phyloP scores from a whole-genome alignment of 805 yeast species.

The Kazachstania africana region DNA sequence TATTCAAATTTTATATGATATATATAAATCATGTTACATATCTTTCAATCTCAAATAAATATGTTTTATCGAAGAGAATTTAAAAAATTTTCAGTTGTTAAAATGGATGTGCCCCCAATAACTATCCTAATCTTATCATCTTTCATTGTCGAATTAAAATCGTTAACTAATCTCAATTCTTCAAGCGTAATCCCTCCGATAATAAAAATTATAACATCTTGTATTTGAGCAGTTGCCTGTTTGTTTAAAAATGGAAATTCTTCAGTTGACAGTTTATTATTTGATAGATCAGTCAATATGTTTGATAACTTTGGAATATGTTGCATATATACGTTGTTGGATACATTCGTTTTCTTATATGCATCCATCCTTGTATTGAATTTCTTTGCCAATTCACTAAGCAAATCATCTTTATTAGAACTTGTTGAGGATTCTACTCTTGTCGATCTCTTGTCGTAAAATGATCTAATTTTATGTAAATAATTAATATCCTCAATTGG shows the following conservation, averaged over 20 bases:
- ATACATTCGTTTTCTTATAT: constrained; percentile 26
- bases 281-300: constrained; percentile 25
- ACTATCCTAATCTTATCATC: constrained; percentile 49
- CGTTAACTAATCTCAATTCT: constrained; percentile 74
- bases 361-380: constrained; percentile 24
- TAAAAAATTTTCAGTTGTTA: constrained; percentile 34
- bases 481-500: constrained; percentile 30
- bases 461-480: constrained; percentile 35
- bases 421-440: neutral
- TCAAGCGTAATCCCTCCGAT: constrained; percentile 90
- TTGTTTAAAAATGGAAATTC: constrained; percentile 20
- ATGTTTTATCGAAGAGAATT: constrained; percentile 10
- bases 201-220: constrained; percentile 59
- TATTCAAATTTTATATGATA: constrained; percentile 25
- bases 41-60: neutral
- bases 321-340: constrained; percentile 79
- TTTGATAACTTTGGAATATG: constrained; percentile 58
- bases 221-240: constrained; percentile 14
- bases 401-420: constrained; percentile 14
- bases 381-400: constrained; percentile 24
- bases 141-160: constrained; percentile 40
- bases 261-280: constrained; percentile 30
- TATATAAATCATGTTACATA: constrained; percentile 2
- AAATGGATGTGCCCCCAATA: constrained; percentile 69
- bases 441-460: constrained; percentile 4